These are phyloP conservation scores for Kodamaea sagamina DNA, from an alignment of 805 yeast species.

Conservation along the genomic window DNA sequence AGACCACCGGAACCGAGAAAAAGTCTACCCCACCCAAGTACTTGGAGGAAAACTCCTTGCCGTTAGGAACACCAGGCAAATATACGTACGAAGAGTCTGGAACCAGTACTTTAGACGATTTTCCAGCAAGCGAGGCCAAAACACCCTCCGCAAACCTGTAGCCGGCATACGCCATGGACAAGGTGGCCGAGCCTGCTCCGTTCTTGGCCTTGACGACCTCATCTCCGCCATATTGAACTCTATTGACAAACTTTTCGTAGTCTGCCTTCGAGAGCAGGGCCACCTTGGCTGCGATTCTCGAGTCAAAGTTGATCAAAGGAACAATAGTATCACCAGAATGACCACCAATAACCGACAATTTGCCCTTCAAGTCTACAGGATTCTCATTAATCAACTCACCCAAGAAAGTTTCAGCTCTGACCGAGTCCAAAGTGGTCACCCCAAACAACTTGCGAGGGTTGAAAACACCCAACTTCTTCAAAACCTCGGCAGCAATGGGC, in stretches of 20 bases:
- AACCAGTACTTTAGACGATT: conserved; percentile 44
- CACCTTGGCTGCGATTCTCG: conserved; percentile 21
- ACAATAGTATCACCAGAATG: conserved; percentile 51
- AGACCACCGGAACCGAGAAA: conserved; percentile 50
- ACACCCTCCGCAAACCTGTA: conserved; percentile 71
- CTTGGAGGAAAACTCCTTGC: conserved; percentile 40
- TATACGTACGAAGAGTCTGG: conserved; percentile 55
- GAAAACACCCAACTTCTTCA: conserved; percentile 48
- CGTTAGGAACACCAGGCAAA: conserved; percentile 55
- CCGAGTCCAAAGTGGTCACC: conserved; percentile 48
- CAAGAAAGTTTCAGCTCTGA: conserved; percentile 48
- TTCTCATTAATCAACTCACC: conserved; percentile 36
- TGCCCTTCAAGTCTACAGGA: conserved; percentile 39
- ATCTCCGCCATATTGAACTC: conserved; percentile 77
- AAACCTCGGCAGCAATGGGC: conserved; percentile 50
- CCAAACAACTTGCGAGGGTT: conserved; percentile 48
- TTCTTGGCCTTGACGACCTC: conserved; percentile 95
- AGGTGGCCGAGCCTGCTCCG: conserved; percentile 93
- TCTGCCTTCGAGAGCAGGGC: conserved; percentile 18
- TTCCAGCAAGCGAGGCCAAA: conserved; percentile 59
- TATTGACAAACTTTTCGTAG: conserved; percentile 33
- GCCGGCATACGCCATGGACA: conserved; percentile 94
- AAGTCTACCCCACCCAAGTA: conserved; percentile 42
- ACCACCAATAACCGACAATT: conserved; percentile 47
- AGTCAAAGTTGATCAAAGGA: conserved; percentile 33